Conservation (phyloP, 257 asterid species). For the Catharanthus roseus region DNA sequence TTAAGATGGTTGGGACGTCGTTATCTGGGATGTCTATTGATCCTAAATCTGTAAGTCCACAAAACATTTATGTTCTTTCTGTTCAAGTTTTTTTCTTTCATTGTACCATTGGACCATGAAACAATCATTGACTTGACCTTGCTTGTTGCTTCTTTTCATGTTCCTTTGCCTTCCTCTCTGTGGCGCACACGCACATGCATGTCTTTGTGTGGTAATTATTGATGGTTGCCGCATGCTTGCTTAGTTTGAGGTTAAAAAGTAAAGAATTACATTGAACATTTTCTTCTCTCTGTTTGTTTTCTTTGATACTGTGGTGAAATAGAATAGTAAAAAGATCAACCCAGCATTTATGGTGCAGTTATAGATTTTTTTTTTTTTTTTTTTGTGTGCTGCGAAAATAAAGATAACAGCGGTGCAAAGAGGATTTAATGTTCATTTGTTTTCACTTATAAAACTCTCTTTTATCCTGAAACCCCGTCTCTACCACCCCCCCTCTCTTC, state of each 20-base stretch:
- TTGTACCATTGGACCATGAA: not conserved
- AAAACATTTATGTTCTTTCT: not conserved
- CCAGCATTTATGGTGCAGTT: not conserved
- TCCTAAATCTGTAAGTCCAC: slow-evolving; percentile 77
- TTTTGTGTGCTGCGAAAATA: no score
- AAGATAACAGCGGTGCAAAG: no score
- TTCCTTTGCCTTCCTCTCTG: not conserved
- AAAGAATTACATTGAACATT: not conserved
- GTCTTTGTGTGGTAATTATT: not conserved
- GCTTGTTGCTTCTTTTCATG: slow-evolving; percentile 6
- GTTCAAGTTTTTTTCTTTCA: not conserved
- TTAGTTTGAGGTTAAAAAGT: not conserved
- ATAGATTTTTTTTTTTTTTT: no score
- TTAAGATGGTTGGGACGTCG: slow-evolving; percentile 78
- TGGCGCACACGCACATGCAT: not conserved
- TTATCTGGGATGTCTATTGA: slow-evolving; percentile 88
- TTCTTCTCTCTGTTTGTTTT: not conserved
- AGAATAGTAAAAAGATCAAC: not conserved
- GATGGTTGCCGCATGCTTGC: not conserved
- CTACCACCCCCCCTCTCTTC: no score
- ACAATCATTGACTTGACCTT: not conserved
- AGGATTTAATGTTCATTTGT: no score
- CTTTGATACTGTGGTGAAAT: not conserved
- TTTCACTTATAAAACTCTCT: not conserved
- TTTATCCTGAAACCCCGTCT: no score